These are phyloP conservation scores for Pterothamnion heteromorphum DNA, from an alignment of 31 red algal species.

Conservation along the genomic window DNA sequence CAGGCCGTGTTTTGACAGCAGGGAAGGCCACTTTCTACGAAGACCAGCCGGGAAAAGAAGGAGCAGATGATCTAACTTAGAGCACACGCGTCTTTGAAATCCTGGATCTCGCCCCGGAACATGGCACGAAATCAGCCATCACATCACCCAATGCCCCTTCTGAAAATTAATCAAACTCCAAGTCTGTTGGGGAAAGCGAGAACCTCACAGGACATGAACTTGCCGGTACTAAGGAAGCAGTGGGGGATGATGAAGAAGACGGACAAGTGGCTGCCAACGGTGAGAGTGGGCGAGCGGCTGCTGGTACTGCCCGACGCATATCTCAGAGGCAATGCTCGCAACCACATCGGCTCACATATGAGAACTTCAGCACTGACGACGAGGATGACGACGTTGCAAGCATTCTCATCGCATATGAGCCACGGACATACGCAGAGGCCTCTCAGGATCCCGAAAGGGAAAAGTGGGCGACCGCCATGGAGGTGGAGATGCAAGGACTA, in stretches of 20 bases:
- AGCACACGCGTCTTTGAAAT: neutral
- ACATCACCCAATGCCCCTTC: neutral
- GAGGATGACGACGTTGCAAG: neutral
- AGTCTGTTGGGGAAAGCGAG: no score
- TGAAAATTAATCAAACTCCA: no score
- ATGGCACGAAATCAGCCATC: neutral
- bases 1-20: neutral
- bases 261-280: neutral
- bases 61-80: no score
- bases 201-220: neutral
- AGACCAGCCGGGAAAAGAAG: no score
- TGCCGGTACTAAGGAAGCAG: neutral
- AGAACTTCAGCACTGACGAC: neutral
- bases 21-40: no score
- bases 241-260: no score
- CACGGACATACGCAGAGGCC: neutral
- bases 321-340: neutral
- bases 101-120: neutral
- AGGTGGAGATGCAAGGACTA: slow-evolving; percentile 6
- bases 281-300: neutral
- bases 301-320: neutral
- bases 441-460: neutral
- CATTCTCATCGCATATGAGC: slow-evolving; percentile 16
- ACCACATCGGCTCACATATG: slow-evolving; percentile 7
- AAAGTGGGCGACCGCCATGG: neutral